Evolutionary conservation across 75 land plant species (phyloP).

Genomic region (Cunninghamia lanceolata): DNA sequence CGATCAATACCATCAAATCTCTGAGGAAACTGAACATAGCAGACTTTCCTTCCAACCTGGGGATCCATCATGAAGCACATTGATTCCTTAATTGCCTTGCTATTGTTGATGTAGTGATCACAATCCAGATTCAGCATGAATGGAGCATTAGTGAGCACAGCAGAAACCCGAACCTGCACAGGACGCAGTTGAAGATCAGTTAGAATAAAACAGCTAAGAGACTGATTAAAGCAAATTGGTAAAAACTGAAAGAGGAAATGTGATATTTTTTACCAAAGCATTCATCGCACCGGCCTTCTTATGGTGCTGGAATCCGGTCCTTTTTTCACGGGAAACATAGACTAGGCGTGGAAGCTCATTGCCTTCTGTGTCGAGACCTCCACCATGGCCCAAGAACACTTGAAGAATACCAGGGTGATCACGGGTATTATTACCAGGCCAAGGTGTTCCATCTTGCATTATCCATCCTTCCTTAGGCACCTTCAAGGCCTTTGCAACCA

Average conservation of each 20-base stretch:
- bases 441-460: slow-evolving; percentile 97
- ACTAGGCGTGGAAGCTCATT: slow-evolving; percentile 89
- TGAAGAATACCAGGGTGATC: slow-evolving; percentile 95
- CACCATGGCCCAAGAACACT: slow-evolving; percentile 89
- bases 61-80: slow-evolving; percentile 96
- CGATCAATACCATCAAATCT: slow-evolving; percentile 86
- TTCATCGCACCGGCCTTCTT: slow-evolving; percentile 94
- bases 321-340: slow-evolving; percentile 86
- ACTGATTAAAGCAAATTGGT: not conserved
- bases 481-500: slow-evolving; percentile 77
- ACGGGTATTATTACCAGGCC: slow-evolving; percentile 89
- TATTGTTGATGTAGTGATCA: slow-evolving; percentile 86
- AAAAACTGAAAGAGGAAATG: not conserved
- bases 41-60: slow-evolving; percentile 66
- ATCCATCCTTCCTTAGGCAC: slow-evolving; percentile 97
- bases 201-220: not conserved
- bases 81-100: slow-evolving; percentile 74
- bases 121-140: slow-evolving; percentile 90
- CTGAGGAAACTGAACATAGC: slow-evolving; percentile 87
- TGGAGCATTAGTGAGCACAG: slow-evolving; percentile 87
- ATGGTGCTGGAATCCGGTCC: slow-evolving; percentile 83
- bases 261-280: slow-evolving; percentile 46
- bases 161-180: slow-evolving; percentile 74
- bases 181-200: not conserved
- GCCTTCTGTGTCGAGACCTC: slow-evolving; percentile 79